A percentile compares a stretch with the other conserved stretches of the same genome.
Conservation (phyloP, 163 green algal species). For the Prototheca wickerhamii region DNA sequence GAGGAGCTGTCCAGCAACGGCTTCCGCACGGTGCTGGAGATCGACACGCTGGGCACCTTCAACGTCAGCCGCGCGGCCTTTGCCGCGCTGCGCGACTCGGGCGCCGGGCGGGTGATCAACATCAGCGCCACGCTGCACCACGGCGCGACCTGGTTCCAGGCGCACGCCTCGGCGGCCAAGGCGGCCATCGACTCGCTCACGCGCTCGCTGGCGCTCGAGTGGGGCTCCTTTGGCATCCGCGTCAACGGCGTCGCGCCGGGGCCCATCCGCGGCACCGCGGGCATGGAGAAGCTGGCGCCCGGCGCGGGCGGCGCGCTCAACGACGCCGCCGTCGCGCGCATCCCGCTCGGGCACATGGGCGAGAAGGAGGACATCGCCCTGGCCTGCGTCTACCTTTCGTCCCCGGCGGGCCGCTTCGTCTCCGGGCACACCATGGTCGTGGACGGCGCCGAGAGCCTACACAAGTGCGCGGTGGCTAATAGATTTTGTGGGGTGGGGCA, state of each 20-base stretch:
- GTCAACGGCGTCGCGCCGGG: slow-evolving; percentile 85
- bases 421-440: slow-evolving; percentile 76
- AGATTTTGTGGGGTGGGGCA: too few relatives aligned
- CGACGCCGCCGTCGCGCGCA: slow-evolving; percentile 31
- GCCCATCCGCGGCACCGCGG: slow-evolving; percentile 75
- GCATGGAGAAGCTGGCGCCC: slow-evolving; percentile 79
- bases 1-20: slow-evolving; percentile 78
- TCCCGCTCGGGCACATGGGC: slow-evolving; percentile 74
- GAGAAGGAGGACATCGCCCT: slow-evolving; percentile 83
- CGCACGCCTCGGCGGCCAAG: slow-evolving; percentile 46
- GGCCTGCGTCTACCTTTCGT: slow-evolving; percentile 70
- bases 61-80: slow-evolving; percentile 30
- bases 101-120: slow-evolving; percentile 65
- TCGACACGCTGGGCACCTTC: slow-evolving; percentile 91
- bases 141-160: slow-evolving; percentile 87
- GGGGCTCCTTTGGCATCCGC: slow-evolving; percentile 77
- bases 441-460: slow-evolving; percentile 79
- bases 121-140: slow-evolving; percentile 95
- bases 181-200: slow-evolving; percentile 87
- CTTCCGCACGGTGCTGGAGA: slow-evolving; percentile 94
- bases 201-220: slow-evolving; percentile 83
- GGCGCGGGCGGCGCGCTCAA: slow-evolving; percentile 27
- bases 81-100: neutral
- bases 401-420: slow-evolving; percentile 28
- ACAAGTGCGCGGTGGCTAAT: slow-evolving; percentile 1